Evolutionary conservation across 2,329 filamentous ascomycete genomes (phyloP).

Genomic region (Pseudogymnoascus sp.): DNA sequence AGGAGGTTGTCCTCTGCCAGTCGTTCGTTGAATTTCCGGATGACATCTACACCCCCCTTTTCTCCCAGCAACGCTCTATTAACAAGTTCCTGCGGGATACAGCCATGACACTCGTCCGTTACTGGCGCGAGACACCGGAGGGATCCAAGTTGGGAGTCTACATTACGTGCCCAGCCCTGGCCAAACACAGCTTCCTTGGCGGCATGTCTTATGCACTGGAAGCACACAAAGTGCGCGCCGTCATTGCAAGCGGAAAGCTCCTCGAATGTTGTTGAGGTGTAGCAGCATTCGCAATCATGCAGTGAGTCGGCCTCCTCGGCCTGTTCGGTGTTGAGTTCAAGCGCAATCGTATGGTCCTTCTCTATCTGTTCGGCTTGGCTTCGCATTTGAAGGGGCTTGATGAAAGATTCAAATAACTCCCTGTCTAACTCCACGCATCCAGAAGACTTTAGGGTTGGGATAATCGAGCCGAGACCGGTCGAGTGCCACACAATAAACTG

Average conservation of each 20-base stretch:
- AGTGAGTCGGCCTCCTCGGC: conserved; percentile 48
- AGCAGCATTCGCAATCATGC: conserved; percentile 74
- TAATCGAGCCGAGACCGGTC: conserved; percentile 44
- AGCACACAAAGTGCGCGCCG: conserved; percentile 66
- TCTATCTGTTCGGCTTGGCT: conserved; percentile 37
- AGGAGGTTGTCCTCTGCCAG: conserved; percentile 68
- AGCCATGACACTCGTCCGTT: conserved; percentile 62
- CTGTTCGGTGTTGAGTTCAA: conserved; percentile 47
- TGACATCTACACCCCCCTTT: conserved; percentile 60
- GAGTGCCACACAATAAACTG: conserved; percentile 55
- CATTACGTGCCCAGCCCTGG: conserved; percentile 78
- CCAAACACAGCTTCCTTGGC: conserved; percentile 85
- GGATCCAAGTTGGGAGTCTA: conserved; percentile 63
- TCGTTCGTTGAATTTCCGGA: conserved; percentile 69
- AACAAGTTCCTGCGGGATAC: conserved; percentile 61
- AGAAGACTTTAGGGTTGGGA: conserved; percentile 57
- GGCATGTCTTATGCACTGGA: conserved; percentile 73
- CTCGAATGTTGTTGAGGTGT: conserved; percentile 61
- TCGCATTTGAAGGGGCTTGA: conserved; percentile 43
- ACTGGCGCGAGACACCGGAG: conserved; percentile 76
- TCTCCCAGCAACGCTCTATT: conserved; percentile 63
- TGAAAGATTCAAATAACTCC: conserved; percentile 51
- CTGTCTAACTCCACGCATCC: conserved; percentile 55
- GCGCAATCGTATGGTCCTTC: conserved; percentile 45
- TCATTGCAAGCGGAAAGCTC: conserved; percentile 63